Evolutionary conservation across 1,284 basidiomycete genomes (phyloP).

Genomic region (Peniophora sp.): DNA sequence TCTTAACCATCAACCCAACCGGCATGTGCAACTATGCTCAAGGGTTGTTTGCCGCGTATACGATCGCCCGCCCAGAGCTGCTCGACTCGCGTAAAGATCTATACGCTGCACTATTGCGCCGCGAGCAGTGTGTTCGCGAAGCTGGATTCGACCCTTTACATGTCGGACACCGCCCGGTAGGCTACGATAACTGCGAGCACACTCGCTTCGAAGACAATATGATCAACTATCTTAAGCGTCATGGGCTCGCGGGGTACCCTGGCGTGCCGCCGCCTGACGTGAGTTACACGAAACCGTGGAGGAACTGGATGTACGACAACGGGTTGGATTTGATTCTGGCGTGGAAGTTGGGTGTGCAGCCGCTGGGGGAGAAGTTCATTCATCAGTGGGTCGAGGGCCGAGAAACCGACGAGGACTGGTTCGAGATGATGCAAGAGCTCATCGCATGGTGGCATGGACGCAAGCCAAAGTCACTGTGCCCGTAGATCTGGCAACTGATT

Average conservation of each 20-base stretch:
- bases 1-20: neutral
- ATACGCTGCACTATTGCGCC: neutral
- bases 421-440: neutral
- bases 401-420: neutral
- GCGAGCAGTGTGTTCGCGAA: neutral
- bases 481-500: too few relatives aligned
- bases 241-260: neutral
- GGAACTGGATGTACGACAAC: neutral
- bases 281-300: constrained; percentile 1
- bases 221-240: neutral
- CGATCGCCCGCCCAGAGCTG: neutral
- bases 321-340: neutral
- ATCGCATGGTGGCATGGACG: neutral
- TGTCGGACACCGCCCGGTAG: neutral
- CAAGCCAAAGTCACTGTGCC: neutral
- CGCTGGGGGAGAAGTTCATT: neutral
- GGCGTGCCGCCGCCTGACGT: neutral
- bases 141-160: neutral
- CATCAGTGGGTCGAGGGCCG: neutral
- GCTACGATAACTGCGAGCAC: neutral
- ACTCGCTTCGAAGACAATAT: neutral
- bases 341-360: neutral
- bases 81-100: neutral
- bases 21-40: constrained; percentile 1
- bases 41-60: constrained; percentile 1